phyloP scores from a whole-genome alignment of 805 yeast genomes.

The Yamadazyma sp. region DNA sequence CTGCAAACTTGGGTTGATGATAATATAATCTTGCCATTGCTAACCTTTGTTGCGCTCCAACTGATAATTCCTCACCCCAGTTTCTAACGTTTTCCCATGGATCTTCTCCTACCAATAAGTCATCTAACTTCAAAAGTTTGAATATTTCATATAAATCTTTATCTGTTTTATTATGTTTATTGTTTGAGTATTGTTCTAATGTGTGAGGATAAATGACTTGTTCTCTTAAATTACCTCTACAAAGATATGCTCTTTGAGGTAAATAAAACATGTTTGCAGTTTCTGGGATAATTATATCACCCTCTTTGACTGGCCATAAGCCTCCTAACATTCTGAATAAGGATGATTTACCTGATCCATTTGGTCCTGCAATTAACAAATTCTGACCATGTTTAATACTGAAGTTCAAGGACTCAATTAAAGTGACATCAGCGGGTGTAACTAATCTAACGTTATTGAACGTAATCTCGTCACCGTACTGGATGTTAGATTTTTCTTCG shows the following conservation, averaged over 20 bases:
- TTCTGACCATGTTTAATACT: constrained; percentile 79
- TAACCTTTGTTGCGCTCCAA: constrained; percentile 89
- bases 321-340: constrained; percentile 89
- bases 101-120: constrained; percentile 40
- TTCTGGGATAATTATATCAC: constrained; percentile 60
- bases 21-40: constrained; percentile 93
- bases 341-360: constrained; percentile 95
- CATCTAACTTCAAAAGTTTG: constrained; percentile 55
- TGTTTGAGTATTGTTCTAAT: constrained; percentile 47
- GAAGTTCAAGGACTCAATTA: constrained; percentile 66
- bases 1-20: constrained; percentile 91
- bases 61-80: constrained; percentile 86
- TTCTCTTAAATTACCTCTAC: constrained; percentile 76
- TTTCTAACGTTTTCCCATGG: constrained; percentile 68
- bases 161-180: constrained; percentile 38
- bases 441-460: constrained; percentile 76
- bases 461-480: constrained; percentile 53
- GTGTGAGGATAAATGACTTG: constrained; percentile 88
- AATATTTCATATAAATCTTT: constrained; percentile 52
- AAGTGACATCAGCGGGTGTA: constrained; percentile 78
- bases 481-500: constrained; percentile 18
- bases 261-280: constrained; percentile 73
- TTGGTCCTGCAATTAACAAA: constrained; percentile 88
- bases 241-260: constrained; percentile 89
- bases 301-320: constrained; percentile 77